Conservation (phyloP, 768 basidiomycete genomes). For the Hericium rajendrae region DNA sequence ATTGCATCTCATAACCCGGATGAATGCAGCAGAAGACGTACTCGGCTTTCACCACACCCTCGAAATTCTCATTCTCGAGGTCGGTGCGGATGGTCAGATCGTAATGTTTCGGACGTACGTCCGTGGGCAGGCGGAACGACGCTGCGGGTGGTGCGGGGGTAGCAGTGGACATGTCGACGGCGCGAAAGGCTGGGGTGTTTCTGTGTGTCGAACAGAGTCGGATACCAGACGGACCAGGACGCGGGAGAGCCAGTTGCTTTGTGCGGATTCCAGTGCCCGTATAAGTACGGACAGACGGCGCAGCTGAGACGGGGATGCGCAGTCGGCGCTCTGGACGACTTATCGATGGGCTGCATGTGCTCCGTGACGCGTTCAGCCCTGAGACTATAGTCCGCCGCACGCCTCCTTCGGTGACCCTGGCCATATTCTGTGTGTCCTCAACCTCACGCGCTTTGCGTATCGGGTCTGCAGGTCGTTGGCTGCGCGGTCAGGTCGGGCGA, state of each 20-base stretch:
- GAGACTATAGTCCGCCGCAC: neutral
- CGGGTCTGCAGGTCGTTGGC: no score
- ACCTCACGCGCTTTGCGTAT: neutral
- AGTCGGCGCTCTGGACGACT: neutral
- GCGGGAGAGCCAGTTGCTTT: neutral
- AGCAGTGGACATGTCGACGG: neutral
- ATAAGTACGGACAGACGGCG: neutral
- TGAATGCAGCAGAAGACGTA: constrained; percentile 20
- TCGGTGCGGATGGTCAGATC: constrained; percentile 75
- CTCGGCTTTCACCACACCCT: constrained; percentile 70
- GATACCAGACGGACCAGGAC: neutral
- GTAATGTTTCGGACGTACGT: constrained; percentile 68
- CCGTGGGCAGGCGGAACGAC: constrained; percentile 50
- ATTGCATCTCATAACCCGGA: neutral
- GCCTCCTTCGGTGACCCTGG: neutral
- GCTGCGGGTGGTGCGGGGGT: neutral
- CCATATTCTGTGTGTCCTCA: neutral
- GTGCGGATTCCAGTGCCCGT: neutral
- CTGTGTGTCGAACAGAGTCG: constrained; percentile 9
- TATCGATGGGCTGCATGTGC: neutral
- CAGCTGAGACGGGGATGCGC: neutral
- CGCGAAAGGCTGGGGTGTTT: neutral
- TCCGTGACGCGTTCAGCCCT: neutral
- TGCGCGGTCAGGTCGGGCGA: no score
- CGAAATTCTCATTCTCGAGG: constrained; percentile 64